Evolutionary conservation across 2,329 filamentous ascomycete species (phyloP).

Genomic region (Torrubiella hemipterigena): DNA sequence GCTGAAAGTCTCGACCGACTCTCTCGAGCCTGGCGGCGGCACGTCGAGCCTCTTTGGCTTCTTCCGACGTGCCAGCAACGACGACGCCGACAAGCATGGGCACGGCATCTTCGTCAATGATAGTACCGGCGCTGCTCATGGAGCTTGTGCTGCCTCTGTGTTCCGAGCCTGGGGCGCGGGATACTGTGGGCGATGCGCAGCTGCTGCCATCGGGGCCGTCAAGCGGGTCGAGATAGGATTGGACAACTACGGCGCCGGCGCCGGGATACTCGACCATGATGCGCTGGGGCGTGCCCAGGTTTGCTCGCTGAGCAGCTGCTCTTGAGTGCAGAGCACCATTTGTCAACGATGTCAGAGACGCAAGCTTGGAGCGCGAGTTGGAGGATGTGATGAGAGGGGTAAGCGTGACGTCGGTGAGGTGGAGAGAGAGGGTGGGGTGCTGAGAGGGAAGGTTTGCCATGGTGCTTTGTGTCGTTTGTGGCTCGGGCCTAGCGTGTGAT

Average conservation of each 20-base stretch:
- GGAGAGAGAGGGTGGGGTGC: slow-evolving; percentile 38
- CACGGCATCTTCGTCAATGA: slow-evolving; percentile 19
- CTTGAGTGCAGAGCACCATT: slow-evolving; percentile 40
- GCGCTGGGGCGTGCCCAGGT: slow-evolving; percentile 40
- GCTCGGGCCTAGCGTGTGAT: not conserved
- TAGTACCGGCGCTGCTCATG: not conserved
- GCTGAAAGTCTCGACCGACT: slow-evolving; percentile 42
- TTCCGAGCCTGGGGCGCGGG: not conserved
- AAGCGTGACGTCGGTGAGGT: slow-evolving; percentile 44
- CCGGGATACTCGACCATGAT: slow-evolving; percentile 45
- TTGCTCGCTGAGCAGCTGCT: slow-evolving; percentile 38
- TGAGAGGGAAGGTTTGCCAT: slow-evolving; percentile 31
- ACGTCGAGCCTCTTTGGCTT: slow-evolving; percentile 37
- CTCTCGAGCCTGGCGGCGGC: slow-evolving; percentile 41
- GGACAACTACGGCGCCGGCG: slow-evolving; percentile 27
- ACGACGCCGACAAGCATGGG: slow-evolving; percentile 44
- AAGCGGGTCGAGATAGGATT: slow-evolving; percentile 33
- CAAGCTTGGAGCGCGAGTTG: slow-evolving; percentile 27
- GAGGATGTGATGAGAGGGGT: slow-evolving; percentile 46
- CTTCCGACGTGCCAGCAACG: slow-evolving; percentile 34
- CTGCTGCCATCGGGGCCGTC: slow-evolving; percentile 5
- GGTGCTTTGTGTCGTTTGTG: slow-evolving; percentile 7
- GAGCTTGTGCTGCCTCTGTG: not conserved
- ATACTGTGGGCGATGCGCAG: not conserved
- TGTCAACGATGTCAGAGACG: slow-evolving; percentile 40